Evolutionary conservation across 768 basidiomycete species (phyloP), one percentile per base, ranked within the genome.

Genomic region (Lentinula aciculospora): DNA sequence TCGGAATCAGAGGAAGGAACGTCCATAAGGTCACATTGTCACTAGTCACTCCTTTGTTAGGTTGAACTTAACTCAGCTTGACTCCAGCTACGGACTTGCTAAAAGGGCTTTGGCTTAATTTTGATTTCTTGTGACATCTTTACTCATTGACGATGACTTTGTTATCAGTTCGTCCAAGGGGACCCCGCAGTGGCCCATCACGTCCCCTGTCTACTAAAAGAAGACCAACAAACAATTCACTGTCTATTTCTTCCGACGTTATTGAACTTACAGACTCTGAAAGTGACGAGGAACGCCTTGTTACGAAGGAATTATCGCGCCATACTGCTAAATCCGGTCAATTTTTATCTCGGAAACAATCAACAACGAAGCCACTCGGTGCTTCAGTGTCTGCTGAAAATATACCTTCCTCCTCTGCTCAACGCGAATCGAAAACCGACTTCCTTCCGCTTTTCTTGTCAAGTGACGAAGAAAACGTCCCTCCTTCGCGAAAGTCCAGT

Each of bases 191-290:
- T 8, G 21, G 29, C 31, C 47, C 55, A 31, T 8, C 45, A 19
- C 46, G 34, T 46, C 56, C 32, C 32, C 32, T 3, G 28, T 21
- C 23, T 4, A 53, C 23, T 34, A 29, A 7, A 36, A 6, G 17
- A 15, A 56, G 19, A 10, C 9, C 28, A 10, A 56, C 7, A 44
- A 46, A n/a, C 55, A 46, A 46, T 36, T 10, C 28, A 21, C 31
- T 31, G 19, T 27, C 44, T 17, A 23, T 23, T 12, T 10, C 23
- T 27, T 27, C 53, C 27, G 36, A 31, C 25, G 68, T 81, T 25
- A 81, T 84, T 59, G 82, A 82, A 61, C 68, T 83, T 60, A 72
- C 77, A 1, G 82, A 84, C 64, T 79, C 80, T 23, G 80, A 82
- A 46, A 65, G 69, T 51, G 80, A 79, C 27, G 51, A 51, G 6